These are phyloP conservation scores for Karstenula rhodostoma DNA, from an alignment of 2,329 filamentous ascomycete genomes.

Conservation along the genomic window DNA sequence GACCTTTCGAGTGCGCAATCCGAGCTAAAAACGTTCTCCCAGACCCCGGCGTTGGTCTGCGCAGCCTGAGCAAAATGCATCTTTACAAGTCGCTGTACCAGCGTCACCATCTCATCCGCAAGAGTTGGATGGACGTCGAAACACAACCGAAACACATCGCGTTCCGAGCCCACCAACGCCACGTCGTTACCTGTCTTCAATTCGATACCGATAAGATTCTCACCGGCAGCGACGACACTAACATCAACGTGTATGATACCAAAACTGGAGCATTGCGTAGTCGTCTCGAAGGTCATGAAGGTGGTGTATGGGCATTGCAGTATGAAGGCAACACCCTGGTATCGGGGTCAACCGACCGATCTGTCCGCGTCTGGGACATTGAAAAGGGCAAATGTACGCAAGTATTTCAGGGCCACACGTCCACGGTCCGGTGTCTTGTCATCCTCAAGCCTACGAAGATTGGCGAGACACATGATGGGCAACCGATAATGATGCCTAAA, in stretches of 20 bases:
- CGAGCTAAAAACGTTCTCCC: conserved; percentile 84
- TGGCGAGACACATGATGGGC: conserved; percentile 74
- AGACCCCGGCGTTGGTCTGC: conserved; percentile 79
- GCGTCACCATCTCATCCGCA: conserved; percentile 87
- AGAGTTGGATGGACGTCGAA: conserved; percentile 87
- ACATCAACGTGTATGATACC: conserved; percentile 98
- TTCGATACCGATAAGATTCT: conserved; percentile 98
- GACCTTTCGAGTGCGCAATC: conserved; percentile 84
- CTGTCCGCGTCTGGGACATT: conserved; percentile 99
- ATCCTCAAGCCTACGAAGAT: conserved; percentile 89
- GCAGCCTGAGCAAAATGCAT: conserved; percentile 82
- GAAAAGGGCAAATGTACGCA: conserved; percentile 91
- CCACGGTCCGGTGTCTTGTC: conserved; percentile 93
- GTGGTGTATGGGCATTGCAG: conserved; percentile 96
- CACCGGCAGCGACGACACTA: conserved; percentile 95
- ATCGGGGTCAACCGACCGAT: conserved; percentile 93
- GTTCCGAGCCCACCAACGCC: conserved; percentile 93
- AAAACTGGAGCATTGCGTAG: conserved; percentile 87
- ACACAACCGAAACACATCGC: conserved; percentile 89
- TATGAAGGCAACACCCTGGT: conserved; percentile 96
- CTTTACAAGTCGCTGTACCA: conserved; percentile 97
- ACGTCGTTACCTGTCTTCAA: conserved; percentile 97
- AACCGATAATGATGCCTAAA: conserved; percentile 86
- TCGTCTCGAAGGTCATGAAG: conserved; percentile 91
- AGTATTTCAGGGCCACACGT: conserved; percentile 96